Percentiles rank a stretch among this genome's conserved stretches.
Conservation (phyloP, 2,329 filamentous ascomycete species). For the Alternaria rosae region DNA sequence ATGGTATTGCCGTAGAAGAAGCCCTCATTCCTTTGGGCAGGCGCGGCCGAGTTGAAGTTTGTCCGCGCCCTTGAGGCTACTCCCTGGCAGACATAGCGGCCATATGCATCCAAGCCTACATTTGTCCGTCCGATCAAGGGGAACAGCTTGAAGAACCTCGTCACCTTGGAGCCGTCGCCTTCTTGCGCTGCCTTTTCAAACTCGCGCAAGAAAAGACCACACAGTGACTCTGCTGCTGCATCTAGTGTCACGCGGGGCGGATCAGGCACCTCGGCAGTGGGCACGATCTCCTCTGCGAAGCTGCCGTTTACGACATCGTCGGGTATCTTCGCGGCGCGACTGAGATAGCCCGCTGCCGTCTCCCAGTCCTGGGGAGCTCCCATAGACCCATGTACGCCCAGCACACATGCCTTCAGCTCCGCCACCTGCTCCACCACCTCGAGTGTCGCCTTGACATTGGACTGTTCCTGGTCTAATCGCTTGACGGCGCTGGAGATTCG, state of each 20-base stretch:
- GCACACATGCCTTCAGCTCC: conserved; percentile 94
- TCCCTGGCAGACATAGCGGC: conserved; percentile 93
- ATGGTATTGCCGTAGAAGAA: conserved; percentile 92
- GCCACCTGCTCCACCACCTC: conserved; percentile 94
- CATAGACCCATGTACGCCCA: conserved; percentile 95
- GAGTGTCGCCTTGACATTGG: conserved; percentile 86
- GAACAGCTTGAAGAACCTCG: conserved; percentile 97
- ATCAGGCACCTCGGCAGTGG: conserved; percentile 94
- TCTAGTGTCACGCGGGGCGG: conserved; percentile 86
- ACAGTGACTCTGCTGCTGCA: conserved; percentile 86
- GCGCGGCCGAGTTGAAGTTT: conserved; percentile 75
- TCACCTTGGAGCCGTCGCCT: conserved; percentile 87
- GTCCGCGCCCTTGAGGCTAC: conserved; percentile 83
- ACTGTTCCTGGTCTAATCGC: conserved; percentile 88
- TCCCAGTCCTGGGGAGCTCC: conserved; percentile 99
- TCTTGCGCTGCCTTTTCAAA: conserved; percentile 91
- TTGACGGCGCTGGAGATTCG: conserved; percentile 88
- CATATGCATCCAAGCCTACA: conserved; percentile 92
- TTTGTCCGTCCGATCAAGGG: conserved; percentile 89
- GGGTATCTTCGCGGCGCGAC: conserved; percentile 82
- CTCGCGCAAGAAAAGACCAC: conserved; percentile 88
- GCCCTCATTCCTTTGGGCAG: conserved; percentile 71
- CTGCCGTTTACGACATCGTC: conserved; percentile 79
- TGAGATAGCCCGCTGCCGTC: conserved; percentile 88
- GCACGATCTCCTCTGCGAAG: conserved; percentile 92